These are phyloP conservation scores for Euphorbia pulcherrima DNA, from an alignment of 345 rosid species.

Conservation along the genomic window DNA sequence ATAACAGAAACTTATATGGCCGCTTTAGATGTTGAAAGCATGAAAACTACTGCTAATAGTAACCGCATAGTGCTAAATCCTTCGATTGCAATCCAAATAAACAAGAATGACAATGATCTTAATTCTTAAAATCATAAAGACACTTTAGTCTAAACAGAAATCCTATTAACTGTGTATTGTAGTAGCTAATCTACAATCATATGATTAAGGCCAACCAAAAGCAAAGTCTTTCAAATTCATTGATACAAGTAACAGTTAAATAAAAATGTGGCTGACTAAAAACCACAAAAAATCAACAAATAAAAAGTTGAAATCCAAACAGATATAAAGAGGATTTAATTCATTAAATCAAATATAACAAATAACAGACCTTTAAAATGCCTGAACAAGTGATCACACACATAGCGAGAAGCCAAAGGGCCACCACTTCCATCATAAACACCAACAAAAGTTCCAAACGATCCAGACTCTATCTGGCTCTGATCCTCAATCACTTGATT, in stretches of 20 bases:
- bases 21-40: conserved; percentile 7
- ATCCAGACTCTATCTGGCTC: conserved; percentile 87
- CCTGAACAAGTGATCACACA: conserved; percentile 66
- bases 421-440: conserved; percentile 94
- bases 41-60: conserved; percentile 8
- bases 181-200: background rate
- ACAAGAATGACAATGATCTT: background rate
- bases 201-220: conserved; percentile 11
- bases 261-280: conserved; percentile 1
- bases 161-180: too few species aligned
- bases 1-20: background rate
- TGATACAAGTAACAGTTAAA: conserved; percentile 6
- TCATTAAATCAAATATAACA: background rate
- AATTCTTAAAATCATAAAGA: background rate
- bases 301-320: background rate
- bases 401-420: conserved; percentile 80
- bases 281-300: conserved; percentile 8
- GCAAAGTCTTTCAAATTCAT: conserved; percentile 7
- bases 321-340: background rate
- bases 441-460: conserved; percentile 84
- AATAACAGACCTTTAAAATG: conserved; percentile 68
- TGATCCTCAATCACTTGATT: conserved; percentile 85
- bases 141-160: too few species aligned
- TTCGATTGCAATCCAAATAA: conserved; percentile 5
- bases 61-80: conserved; percentile 1